phyloP scores from a whole-genome alignment of 805 yeast genomes.

The Zygoascus flipseniorum region DNA sequence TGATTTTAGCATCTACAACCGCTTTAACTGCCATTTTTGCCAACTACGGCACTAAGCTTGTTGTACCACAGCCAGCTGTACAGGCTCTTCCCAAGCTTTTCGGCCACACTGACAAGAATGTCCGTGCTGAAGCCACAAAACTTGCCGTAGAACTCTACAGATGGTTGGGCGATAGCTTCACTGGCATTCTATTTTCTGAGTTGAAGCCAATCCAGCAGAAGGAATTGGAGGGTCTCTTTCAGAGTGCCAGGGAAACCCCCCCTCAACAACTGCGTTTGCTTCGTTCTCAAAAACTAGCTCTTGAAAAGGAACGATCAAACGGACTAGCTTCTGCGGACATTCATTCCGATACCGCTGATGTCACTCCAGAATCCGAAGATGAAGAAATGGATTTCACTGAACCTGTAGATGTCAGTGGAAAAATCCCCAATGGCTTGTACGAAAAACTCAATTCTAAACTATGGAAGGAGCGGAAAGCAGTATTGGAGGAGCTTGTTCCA shows the following conservation, averaged over 20 bases:
- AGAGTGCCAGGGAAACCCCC: constrained; percentile 32
- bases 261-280: constrained; percentile 47
- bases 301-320: constrained; percentile 22
- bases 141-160: constrained; percentile 61
- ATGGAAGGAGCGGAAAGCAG: constrained; percentile 93
- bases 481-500: constrained; percentile 47
- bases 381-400: constrained; percentile 66
- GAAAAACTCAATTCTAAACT: constrained; percentile 49
- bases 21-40: constrained; percentile 49
- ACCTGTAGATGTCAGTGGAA: constrained; percentile 57
- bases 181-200: constrained; percentile 51
- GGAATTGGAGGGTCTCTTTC: constrained; percentile 66
- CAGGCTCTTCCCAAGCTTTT: constrained; percentile 58
- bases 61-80: constrained; percentile 50
- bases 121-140: constrained; percentile 67
- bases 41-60: constrained; percentile 54
- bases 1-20: constrained; percentile 57
- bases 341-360: constrained; percentile 34
- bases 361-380: constrained; percentile 28
- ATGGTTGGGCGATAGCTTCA: constrained; percentile 63
- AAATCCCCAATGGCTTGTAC: constrained; percentile 56
- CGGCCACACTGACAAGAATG: constrained; percentile 79
- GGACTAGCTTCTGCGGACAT: constrained; percentile 14
- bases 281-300: constrained; percentile 42
- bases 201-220: constrained; percentile 89